A percentile compares a stretch with the other conserved stretches of the same genome.
Conservation (phyloP, 305 asterid species). For the Plantago rigida region DNA sequence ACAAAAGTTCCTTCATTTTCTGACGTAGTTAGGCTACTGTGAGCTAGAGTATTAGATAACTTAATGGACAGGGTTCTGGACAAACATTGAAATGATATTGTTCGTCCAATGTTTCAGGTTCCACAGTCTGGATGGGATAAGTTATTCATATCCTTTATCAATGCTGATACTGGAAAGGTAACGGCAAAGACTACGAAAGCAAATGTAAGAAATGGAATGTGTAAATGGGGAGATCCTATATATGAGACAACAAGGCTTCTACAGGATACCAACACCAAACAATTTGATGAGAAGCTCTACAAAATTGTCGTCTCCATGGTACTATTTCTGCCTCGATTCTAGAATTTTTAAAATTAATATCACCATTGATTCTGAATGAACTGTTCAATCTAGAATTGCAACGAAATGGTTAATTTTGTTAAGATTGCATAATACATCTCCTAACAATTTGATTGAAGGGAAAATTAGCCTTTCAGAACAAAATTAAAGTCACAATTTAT, state of each 20-base stretch:
- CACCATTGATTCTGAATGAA: not conserved
- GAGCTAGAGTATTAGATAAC: not conserved
- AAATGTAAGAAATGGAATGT: conserved; percentile 81
- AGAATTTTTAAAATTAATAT: conserved; percentile 3
- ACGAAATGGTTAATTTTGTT: not conserved
- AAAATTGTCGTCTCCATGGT: conserved; percentile 92
- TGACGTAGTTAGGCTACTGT: conserved; percentile 5
- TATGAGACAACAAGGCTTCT: conserved; percentile 95
- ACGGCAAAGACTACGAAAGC: conserved; percentile 90
- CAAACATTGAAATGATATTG: conserved; percentile 12
- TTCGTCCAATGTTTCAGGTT: conserved; percentile 47
- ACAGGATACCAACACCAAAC: conserved; percentile 79
- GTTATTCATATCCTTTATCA: conserved; percentile 72
- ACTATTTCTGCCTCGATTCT: conserved; percentile 27
- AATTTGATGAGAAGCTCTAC: conserved; percentile 88
- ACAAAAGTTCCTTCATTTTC: not conserved
- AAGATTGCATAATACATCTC: not conserved
- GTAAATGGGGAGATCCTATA: conserved; percentile 99
- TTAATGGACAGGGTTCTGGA: not conserved
- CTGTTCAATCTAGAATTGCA: not conserved
- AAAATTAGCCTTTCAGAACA: not conserved
- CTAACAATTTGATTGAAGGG: not conserved
- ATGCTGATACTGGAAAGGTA: conserved; percentile 78
- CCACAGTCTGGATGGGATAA: conserved; percentile 98
- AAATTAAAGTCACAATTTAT: too few relatives aligned